A percentile compares a stretch with the other conserved stretches of the same genome.
These are phyloP conservation scores for Iris pallida DNA, from an alignment of 116 monocot species.

Conservation along the genomic window DNA sequence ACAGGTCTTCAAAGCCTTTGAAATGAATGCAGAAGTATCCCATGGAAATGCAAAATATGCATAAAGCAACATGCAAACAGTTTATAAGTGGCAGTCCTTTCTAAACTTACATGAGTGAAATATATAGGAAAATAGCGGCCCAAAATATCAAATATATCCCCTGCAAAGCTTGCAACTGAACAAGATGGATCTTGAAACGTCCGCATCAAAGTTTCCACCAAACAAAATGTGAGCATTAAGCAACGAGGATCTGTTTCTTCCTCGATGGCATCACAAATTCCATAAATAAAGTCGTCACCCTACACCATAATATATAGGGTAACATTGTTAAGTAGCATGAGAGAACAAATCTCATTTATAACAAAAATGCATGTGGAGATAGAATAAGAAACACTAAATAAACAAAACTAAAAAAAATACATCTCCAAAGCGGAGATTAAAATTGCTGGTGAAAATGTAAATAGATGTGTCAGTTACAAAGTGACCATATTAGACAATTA, in stretches of 20 bases:
- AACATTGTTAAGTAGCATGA: conserved; percentile 1
- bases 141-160: conserved; percentile 81
- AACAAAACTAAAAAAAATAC: too few species aligned
- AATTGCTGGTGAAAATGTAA: too few species aligned
- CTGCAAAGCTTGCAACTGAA: conserved; percentile 34
- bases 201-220: conserved; percentile 46
- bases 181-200: conserved; percentile 55
- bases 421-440: too few species aligned
- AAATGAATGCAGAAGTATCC: not conserved
- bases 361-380: too few species aligned
- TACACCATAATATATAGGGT: conserved; percentile 19
- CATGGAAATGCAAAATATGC: not conserved
- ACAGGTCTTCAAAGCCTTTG: not conserved
- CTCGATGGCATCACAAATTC: conserved; percentile 83
- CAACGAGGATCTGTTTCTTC: conserved; percentile 90
- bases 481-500: too few species aligned
- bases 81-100: not conserved
- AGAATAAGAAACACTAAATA: too few species aligned
- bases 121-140: conserved; percentile 91
- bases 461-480: too few species aligned
- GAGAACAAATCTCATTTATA: not conserved
- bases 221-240: conserved; percentile 67
- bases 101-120: conserved; percentile 85
- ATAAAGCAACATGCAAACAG: conserved; percentile 1
- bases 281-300: conserved; percentile 67